Conservation (phyloP, 164 flowering plant species). For the Kingdonia uniflora region DNA sequence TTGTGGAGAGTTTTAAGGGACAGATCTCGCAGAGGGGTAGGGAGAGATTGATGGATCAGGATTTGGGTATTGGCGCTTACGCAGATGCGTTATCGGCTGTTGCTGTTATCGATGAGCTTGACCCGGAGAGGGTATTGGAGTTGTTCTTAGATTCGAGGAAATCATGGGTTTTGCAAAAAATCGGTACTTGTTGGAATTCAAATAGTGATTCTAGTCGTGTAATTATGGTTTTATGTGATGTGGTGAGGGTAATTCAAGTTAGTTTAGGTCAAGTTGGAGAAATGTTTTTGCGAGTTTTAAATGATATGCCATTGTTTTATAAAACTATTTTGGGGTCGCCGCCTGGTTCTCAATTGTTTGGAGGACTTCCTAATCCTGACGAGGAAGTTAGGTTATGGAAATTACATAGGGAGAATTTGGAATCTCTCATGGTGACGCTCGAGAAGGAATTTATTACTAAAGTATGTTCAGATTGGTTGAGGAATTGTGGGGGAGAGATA, state of each 20-base stretch:
- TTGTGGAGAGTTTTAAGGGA: constrained; percentile 77
- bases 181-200: constrained; percentile 20
- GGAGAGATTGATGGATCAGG: constrained; percentile 61
- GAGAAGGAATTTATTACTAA: constrained; percentile 50
- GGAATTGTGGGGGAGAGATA: constrained; percentile 56
- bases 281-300: constrained; percentile 69
- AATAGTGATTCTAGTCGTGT: constrained; percentile 21
- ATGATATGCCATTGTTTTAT: constrained; percentile 88
- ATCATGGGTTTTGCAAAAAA: constrained; percentile 51
- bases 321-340: constrained; percentile 70
- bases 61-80: constrained; percentile 42
- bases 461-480: constrained; percentile 67
- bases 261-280: constrained; percentile 81
- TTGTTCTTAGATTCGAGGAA: constrained; percentile 72
- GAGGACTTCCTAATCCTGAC: constrained; percentile 87
- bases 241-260: constrained; percentile 59
- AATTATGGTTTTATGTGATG: constrained; percentile 60
- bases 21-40: constrained; percentile 86
- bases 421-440: constrained; percentile 51
- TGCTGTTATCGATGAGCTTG: constrained; percentile 70
- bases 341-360: constrained; percentile 88
- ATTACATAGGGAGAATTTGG: constrained; percentile 57
- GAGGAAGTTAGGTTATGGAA: constrained; percentile 91
- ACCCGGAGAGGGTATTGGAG: constrained; percentile 45
- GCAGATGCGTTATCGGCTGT: constrained; percentile 82